Base-by-base conservation (phyloP, 192 early-diverging fungal species). In the Umbelopsis isabellina region DNA sequence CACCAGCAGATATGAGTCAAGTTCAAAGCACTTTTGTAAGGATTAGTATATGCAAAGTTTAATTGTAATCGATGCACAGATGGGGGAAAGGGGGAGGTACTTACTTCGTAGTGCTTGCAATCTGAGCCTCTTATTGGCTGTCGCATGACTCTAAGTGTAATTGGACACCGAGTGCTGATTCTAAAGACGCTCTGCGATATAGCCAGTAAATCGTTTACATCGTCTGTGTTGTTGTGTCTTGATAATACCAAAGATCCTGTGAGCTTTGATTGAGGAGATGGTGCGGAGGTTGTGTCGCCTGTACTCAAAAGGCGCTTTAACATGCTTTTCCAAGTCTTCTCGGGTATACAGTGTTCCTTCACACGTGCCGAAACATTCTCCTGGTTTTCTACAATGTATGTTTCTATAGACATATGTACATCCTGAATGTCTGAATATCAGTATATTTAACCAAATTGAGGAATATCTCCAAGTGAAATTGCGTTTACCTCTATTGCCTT, bases 71-170 rank as follows among this genome's bases (percentile, higher is more conserved):
- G n/a, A n/a, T n/a, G n/a, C n/a, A n/a, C n/a, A n/a, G n/a, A n/a
- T n/a, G n/a, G n/a, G n/a, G n/a, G n/a, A n/a, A n/a, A n/a, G n/a
- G n/a, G n/a, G n/a, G n/a, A n/a, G n/a, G n/a, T 10, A 68, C 68
- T 70, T 75, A 75, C 73, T 35, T 75, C 64, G 16, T 46, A 50
- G 46, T 75, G 73, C 44, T 52, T 69, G 67, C 73, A 75, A 20
- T 53, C 49, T 37, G 46, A 25, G 1, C 73, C 73, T 52, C 46
- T 65, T 25, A 70, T 49, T 35, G 73, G 73, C 18, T 20, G n/a
- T 18, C 18, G 25, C 10, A 75, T 70, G 10, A 33, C 50, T 23
- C 50, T 22, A 2, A 75, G 46, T 1, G 74, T 66, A 9, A 75
- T 75, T 1, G 74, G 74, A 46, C 74, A 75, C 41, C 45, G 37